These are phyloP conservation scores for Spirogloea muscicola DNA, from an alignment of 139 green algal genomes.

Conservation along the genomic window DNA sequence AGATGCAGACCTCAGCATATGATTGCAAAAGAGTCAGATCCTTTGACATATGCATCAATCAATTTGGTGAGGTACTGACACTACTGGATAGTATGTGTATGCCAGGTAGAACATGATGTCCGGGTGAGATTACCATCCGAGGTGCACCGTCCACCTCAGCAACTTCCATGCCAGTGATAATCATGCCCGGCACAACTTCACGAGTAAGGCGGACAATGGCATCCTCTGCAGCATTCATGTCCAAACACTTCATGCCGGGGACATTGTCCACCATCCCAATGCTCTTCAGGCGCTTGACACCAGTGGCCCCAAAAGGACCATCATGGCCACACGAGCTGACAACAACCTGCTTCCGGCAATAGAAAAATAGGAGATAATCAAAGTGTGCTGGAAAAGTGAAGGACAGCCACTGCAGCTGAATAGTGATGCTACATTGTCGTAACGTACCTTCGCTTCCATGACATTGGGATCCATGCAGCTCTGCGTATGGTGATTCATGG, in stretches of 20 bases:
- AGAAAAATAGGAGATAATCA: no score
- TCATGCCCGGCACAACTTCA: slow-evolving; percentile 91
- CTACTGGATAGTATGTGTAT: not conserved
- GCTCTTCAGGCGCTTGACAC: slow-evolving; percentile 83
- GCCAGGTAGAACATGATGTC: not conserved
- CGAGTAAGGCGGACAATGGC: slow-evolving; percentile 76
- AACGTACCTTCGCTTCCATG: slow-evolving; percentile 68
- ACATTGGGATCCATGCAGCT: slow-evolving; percentile 82
- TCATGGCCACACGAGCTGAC: slow-evolving; percentile 90
- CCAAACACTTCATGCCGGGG: slow-evolving; percentile 89
- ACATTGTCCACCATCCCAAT: slow-evolving; percentile 79
- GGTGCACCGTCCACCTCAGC: slow-evolving; percentile 51
- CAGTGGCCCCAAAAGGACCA: slow-evolving; percentile 86
- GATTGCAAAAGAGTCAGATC: not conserved
- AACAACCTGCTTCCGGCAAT: no score
- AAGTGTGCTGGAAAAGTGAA: no score
- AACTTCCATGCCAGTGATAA: slow-evolving; percentile 94
- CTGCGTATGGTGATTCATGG: slow-evolving; percentile 94
- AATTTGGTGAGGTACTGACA: not conserved
- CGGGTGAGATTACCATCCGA: slow-evolving; percentile 34
- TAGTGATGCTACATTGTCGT: no score
- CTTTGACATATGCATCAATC: not conserved
- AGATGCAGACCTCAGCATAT: not conserved
- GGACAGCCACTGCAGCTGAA: no score
- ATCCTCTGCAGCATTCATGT: slow-evolving; percentile 95